These are phyloP conservation scores for Vigna trinervia DNA, from an alignment of 306 rosid genomes.

Conservation along the genomic window DNA sequence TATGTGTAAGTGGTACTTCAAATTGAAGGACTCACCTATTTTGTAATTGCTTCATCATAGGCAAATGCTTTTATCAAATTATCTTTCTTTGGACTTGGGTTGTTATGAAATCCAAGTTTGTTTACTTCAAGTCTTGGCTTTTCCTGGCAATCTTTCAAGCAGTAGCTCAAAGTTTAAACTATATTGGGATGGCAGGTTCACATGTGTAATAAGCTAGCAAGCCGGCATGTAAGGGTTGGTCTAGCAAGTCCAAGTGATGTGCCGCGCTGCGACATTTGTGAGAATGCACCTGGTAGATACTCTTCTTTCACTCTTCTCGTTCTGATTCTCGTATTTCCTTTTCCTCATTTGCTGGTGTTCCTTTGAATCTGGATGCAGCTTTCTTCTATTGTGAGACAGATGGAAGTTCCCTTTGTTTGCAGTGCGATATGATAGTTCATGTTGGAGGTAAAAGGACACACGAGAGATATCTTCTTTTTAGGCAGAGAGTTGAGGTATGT, in stretches of 20 bases:
- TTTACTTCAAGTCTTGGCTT: not conserved
- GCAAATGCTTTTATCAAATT: not conserved
- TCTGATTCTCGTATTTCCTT: not conserved
- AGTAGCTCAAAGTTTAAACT: constrained; percentile 23
- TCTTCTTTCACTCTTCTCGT: not conserved
- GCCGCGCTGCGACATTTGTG: constrained; percentile 82
- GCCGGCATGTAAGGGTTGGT: constrained; percentile 86
- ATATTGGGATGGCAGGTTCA: constrained; percentile 64
- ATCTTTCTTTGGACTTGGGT: constrained; percentile 6
- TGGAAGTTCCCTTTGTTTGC: constrained; percentile 83
- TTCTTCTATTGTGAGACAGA: constrained; percentile 89
- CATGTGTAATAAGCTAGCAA: constrained; percentile 87
- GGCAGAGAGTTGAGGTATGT: constrained; percentile 88
- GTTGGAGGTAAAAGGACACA: constrained; percentile 89
- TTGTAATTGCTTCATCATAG: not conserved
- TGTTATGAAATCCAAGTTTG: constrained; percentile 24
- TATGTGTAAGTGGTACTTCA: not conserved
- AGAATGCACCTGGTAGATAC: constrained; percentile 82
- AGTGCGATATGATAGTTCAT: constrained; percentile 82
- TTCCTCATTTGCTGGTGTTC: constrained; percentile 36
- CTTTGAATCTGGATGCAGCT: constrained; percentile 58
- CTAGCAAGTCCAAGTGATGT: constrained; percentile 81
- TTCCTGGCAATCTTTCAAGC: constrained; percentile 8
- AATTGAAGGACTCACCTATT: not conserved
- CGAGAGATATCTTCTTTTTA: constrained; percentile 75